Evolutionary conservation across 2,329 filamentous ascomycete genomes (phyloP), one percentile per base, ranked within the genome.

Genomic region (Shiraia bambusicola): DNA sequence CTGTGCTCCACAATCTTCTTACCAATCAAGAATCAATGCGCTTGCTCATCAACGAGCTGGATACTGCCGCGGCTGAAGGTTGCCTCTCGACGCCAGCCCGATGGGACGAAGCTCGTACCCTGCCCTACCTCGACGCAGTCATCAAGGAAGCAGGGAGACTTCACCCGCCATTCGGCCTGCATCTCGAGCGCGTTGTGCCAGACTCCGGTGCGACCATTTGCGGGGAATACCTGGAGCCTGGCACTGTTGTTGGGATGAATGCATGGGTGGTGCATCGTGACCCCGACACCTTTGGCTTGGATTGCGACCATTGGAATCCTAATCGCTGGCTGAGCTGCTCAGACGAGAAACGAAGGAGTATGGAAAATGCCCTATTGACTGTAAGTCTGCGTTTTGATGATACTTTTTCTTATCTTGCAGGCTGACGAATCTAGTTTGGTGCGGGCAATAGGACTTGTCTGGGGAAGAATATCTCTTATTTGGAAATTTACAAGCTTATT

Each of bases 1-100:
- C 70, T 2, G 65, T 76, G 4, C 52, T 79, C 22, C 77, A 75
- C 43, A 47, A 74, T 44, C 59, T 79, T 2, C 38, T 76, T 3
- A 69, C 67, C 26, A 61, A 67, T 27, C 65, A 65, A 1, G 28
- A 45, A 0, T 44, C 37, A 0, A 41, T 70, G 7, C 27, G 22
- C 6, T 48, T 36, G 29, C 48, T 64, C 2, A 41, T 49, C 8
- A 15, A 28, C 1, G 58, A 64, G 29, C 42, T 64, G 4, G 54
- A 62, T 15, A 32, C 41, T 2, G 49, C 47, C 3, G 31, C 33
- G 2, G 17, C 12, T 4, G 26, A 33, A 4, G 53, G 52, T 4
- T 27, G 37, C 12, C 17, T 58, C 4, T 49, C 50, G 6, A 35
- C 56, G 9, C 52, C 55, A 2, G 44, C 43, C 0, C 48, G 40